Percentiles rank a stretch among this genome's conserved stretches.
Conservation (phyloP, 2,329 filamentous ascomycete species). For the Sporothrix pseudoabietina region DNA sequence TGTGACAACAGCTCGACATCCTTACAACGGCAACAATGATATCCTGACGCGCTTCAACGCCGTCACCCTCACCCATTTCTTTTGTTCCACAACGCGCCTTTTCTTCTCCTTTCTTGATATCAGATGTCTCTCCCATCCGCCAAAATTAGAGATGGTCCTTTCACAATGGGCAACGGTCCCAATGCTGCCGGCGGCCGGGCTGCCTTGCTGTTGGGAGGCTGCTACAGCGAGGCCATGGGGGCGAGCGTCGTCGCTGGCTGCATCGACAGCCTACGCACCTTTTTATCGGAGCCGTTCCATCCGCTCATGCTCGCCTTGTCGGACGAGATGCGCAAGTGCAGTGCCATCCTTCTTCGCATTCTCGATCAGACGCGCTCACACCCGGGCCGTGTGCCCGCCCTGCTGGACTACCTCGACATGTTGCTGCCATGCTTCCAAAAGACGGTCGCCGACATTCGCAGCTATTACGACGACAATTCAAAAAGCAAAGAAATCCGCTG, state of each 20-base stretch:
- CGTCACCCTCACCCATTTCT: background rate
- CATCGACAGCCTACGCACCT: conserved; percentile 53
- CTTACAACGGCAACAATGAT: conserved; percentile 22
- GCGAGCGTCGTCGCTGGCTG: conserved; percentile 52
- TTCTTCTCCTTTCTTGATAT: background rate
- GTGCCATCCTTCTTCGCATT: conserved; percentile 55
- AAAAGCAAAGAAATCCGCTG: conserved; percentile 55
- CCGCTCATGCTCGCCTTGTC: conserved; percentile 53
- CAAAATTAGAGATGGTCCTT: background rate
- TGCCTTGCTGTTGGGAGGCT: conserved; percentile 52
- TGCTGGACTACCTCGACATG: conserved; percentile 59
- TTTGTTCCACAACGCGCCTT: background rate
- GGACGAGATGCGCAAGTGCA: conserved; percentile 50
- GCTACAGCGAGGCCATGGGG: conserved; percentile 57
- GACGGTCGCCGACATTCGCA: conserved; percentile 56
- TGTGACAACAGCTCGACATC: conserved; percentile 1
- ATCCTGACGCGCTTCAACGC: conserved; percentile 12
- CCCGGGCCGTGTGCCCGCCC: conserved; percentile 51
- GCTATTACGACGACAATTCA: conserved; percentile 54
- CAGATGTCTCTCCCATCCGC: background rate
- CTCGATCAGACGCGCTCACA: conserved; percentile 58
- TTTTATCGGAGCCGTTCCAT: conserved; percentile 49
- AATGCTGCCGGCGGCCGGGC: conserved; percentile 11
- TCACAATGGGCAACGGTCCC: background rate
- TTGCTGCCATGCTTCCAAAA: conserved; percentile 58